Base-by-base conservation (phyloP, 495 filamentous ascomycete genomes). In the Aspergillus steynii region DNA sequence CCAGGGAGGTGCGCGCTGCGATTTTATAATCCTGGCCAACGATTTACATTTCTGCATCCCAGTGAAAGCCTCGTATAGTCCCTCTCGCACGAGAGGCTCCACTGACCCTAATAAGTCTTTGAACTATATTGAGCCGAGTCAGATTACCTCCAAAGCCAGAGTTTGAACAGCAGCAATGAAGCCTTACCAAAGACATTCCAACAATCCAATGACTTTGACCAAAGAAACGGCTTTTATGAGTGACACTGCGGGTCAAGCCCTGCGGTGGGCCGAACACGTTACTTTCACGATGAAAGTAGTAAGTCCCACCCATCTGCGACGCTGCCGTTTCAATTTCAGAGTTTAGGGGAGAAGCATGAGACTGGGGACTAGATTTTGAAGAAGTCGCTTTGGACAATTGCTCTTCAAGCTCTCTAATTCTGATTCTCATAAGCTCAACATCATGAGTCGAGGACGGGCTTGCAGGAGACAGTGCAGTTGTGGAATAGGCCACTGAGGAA, bases 121-220 rank as follows among this genome's bases (percentile, higher is more conserved):
- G 45, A 79, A 72, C 78, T 82, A 34, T 34, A 1, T 1, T 34
- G 20, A 34, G 31, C 2, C 1, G 2, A 34, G 31, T 34, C 31
- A 34, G 5, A 1, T 34, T 34, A 34, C 2, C 9, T 3, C 5
- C 31, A 3, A 34, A 34, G 6, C 6, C 6, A 34, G 31, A 34
- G 6, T 34, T 9, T n/a, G 6, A 26, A 49, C 48, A 46, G 49
- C 71, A 53, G 72, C 54, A 42, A 12, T 29, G 42, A 20, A 47
- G 50, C 71, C 74, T 57, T 74, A 84, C 82, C 51, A 78, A 52
- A 10, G 76, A 47, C 3, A 50, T 59, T 0, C 72, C 74, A 60
- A 74, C 80, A 60, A 83, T 79, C 83, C 82, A 83, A 63, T 84
- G 82, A 55, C 80, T 85, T 55, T 82, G 82, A 0, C 84, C 85